Conservation (phyloP, 305 asterid genomes). For the Caryopteris hybrid region DNA sequence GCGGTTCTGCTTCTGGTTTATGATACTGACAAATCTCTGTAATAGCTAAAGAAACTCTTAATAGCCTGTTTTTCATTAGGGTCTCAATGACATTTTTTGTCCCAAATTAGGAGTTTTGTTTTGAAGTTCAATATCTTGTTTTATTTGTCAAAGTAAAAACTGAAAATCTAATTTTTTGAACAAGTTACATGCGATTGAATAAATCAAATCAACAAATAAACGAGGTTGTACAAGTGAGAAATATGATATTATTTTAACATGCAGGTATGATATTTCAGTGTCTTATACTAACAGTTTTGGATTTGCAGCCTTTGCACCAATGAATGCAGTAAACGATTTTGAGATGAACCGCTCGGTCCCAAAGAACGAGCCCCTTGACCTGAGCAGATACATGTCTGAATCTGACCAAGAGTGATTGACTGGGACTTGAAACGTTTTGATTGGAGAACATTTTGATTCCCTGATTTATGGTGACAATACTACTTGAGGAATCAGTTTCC, state of each 20-base stretch:
- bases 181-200: background rate
- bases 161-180: no score
- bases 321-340: conserved; percentile 48
- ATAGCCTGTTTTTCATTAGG: background rate
- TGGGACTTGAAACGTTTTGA: conserved; percentile 12
- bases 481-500: background rate
- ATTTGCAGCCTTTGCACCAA: conserved; percentile 89
- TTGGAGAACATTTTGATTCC: background rate
- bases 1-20: conserved; percentile 8
- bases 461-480: background rate
- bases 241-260: background rate
- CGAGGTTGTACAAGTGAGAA: background rate
- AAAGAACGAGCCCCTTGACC: conserved; percentile 61
- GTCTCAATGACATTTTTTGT: background rate
- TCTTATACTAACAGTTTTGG: conserved; percentile 11
- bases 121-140: background rate
- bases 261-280: background rate
- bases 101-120: background rate
- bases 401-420: conserved; percentile 49
- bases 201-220: no score
- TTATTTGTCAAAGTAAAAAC: no score
- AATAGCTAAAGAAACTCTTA: background rate
- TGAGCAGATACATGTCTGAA: conserved; percentile 68
- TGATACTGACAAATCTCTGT: background rate
- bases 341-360: conserved; percentile 34